phyloP scores from a whole-genome alignment of 768 basidiomycete genomes.

The Lactarius trivialis region DNA sequence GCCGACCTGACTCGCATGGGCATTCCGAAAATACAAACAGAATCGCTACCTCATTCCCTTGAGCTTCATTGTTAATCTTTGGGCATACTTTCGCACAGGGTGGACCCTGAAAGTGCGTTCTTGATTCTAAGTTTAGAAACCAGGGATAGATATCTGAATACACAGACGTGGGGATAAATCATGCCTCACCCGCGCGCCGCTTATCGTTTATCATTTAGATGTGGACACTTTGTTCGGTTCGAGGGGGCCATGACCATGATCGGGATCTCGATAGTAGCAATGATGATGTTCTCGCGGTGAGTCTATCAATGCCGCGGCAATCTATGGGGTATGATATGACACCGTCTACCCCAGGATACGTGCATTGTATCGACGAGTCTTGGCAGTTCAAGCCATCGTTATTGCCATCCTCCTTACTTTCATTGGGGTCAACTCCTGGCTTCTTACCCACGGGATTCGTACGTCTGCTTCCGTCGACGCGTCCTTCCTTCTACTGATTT shows the following conservation, averaged over 20 bases:
- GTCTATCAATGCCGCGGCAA: background rate
- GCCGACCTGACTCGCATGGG: background rate
- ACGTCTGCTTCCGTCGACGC: slow-evolving; percentile 22
- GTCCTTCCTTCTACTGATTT: background rate
- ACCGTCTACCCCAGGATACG: slow-evolving; percentile 24
- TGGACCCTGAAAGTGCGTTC: slow-evolving; percentile 22
- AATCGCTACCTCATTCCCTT: slow-evolving; percentile 61
- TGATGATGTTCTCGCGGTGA: slow-evolving; percentile 56
- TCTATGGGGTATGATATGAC: background rate
- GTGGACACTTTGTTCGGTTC: slow-evolving; percentile 30
- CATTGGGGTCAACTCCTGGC: slow-evolving; percentile 45
- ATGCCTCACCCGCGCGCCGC: background rate
- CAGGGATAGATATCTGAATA: too few relatives aligned
- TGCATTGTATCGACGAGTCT: slow-evolving; percentile 27
- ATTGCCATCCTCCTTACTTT: slow-evolving; percentile 35
- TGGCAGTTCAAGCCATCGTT: slow-evolving; percentile 28
- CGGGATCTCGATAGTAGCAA: slow-evolving; percentile 43
- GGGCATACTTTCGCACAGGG: slow-evolving; percentile 25
- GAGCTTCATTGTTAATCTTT: slow-evolving; percentile 52
- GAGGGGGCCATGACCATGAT: slow-evolving; percentile 43
- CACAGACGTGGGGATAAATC: background rate
- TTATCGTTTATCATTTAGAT: slow-evolving; percentile 1
- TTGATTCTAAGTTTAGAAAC: too few relatives aligned
- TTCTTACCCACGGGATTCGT: slow-evolving; percentile 49
- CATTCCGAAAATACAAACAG: slow-evolving; percentile 29